Conservation (phyloP, 2,329 filamentous ascomycete species). For the Fusarium nygamai region DNA sequence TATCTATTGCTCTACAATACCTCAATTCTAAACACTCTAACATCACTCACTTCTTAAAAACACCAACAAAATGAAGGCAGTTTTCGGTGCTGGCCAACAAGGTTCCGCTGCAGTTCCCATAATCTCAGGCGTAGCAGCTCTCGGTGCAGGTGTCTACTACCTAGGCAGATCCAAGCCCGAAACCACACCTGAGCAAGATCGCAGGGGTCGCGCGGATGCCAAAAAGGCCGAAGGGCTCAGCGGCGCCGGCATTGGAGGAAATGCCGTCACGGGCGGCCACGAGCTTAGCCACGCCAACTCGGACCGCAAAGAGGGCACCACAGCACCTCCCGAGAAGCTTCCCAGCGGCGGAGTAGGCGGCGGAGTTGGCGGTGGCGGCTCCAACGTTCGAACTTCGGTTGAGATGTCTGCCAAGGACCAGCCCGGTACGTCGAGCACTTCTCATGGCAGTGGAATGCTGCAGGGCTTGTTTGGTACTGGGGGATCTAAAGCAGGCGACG, state of each 20-base stretch:
- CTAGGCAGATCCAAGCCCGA: conserved; percentile 13
- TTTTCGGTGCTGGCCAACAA: conserved; percentile 31
- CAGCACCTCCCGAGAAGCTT: conserved; percentile 44
- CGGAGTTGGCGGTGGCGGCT: conserved; percentile 44
- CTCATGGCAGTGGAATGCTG: conserved; percentile 19
- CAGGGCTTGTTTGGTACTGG: conserved; percentile 41
- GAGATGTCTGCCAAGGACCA: conserved; percentile 38
- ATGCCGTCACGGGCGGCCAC: conserved; percentile 44
- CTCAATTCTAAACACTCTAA: neutral
- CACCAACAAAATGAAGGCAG: conserved; percentile 26
- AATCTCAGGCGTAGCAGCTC: conserved; percentile 28
- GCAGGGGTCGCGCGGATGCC: conserved; percentile 37
- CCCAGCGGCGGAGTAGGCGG: conserved; percentile 49
- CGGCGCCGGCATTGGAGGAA: conserved; percentile 48
- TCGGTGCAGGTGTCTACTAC: conserved; percentile 42
- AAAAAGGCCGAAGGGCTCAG: conserved; percentile 46
- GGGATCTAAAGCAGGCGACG: conserved; percentile 20
- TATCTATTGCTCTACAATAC: neutral
- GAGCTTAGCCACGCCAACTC: conserved; percentile 41
- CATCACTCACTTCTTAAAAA: neutral
- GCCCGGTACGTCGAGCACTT: conserved; percentile 11
- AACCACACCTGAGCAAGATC: conserved; percentile 25
- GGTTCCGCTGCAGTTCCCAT: conserved; percentile 29
- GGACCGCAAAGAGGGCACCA: conserved; percentile 33
- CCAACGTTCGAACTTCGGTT: conserved; percentile 41